Base-by-base conservation (phyloP, 345 rosid species). In the Cochlearia excelsa region DNA sequence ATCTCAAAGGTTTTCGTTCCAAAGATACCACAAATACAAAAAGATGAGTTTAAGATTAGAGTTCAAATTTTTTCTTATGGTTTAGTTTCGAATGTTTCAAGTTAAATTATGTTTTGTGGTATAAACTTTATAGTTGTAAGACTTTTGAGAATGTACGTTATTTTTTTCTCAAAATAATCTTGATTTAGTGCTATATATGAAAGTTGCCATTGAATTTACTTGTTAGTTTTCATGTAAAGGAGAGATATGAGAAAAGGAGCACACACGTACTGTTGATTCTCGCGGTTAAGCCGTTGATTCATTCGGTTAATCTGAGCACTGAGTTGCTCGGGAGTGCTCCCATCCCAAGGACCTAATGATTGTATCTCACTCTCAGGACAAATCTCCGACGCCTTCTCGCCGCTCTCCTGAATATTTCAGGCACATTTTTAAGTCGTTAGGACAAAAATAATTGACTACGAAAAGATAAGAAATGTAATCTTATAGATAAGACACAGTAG, bases 311-410 rank as follows among this genome's bases (percentile, higher is more conserved):
- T 69, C 54, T 79, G 84, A 49, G 94, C 86, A 52, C 89, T 87
- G 26, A 93, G 86, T 66, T 93, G 86, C 77, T 89, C 99, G 31
- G 95, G 86, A 9, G 82, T 81, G 68, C 86, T 71, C 46, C 84
- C 91, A 61, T 86, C 95, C 80, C 78, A 78, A 58, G 75, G 85
- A 66, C 89, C 97, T 60, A 84, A 74, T 75, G 85, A 82, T 81
- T 85, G 63, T 65, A 89, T 76, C 66, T 89, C 99, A 78, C 75
- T 77, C 81, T 83, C 99, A 29, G 84, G 87, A 76, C 94, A 89
- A 67, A 93, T 89, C 67, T 86, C 82, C 62, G 99, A 93, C 70
- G 99, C 99, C 83, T 88, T 93, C 72, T 69, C 70, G 58, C 69
- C 77, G 65, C 73, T 82, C 65, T 89, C 95, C 99, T 93, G 78